Conservation (phyloP, 176 grass and related monocot genomes). For the Oryza coarctata region DNA sequence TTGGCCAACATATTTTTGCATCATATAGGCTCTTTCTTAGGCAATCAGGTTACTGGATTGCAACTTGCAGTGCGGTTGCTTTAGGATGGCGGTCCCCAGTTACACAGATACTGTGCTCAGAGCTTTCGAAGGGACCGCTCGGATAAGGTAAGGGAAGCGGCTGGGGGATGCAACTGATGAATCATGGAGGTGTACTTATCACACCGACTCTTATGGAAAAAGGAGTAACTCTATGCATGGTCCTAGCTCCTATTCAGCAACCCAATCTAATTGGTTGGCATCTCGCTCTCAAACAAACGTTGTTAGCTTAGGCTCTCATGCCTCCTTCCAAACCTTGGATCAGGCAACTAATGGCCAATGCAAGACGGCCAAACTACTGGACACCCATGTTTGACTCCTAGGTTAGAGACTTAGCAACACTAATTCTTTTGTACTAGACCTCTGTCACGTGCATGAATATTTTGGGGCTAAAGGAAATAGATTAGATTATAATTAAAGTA, state of each 20-base stretch:
- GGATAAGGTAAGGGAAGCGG: constrained; percentile 35
- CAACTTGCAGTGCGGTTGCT: constrained; percentile 27
- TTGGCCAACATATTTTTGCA: constrained; percentile 10
- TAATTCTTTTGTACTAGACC: constrained; percentile 19
- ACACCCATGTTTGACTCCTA: constrained; percentile 40
- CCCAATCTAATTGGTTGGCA: constrained; percentile 45
- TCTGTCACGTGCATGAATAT: no score
- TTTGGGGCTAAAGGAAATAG: no score
- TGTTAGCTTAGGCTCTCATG: not conserved
- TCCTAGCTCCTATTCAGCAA: constrained; percentile 26
- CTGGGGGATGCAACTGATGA: constrained; percentile 41
- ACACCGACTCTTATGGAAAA: constrained; percentile 36
- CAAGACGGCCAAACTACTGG: constrained; percentile 25
- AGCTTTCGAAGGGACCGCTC: constrained; percentile 13
- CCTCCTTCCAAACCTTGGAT: constrained; percentile 39
- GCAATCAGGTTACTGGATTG: constrained; percentile 24
- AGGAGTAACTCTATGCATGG: constrained; percentile 12
- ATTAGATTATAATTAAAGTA: no score
- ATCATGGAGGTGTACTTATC: constrained; percentile 38
- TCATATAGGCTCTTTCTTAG: constrained; percentile 10
- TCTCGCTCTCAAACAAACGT: constrained; percentile 37
- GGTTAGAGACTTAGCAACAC: constrained; percentile 27
- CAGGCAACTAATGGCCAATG: constrained; percentile 26
- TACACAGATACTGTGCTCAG: not conserved
- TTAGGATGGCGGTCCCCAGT: not conserved